These are phyloP conservation scores for Alternaria angustiovoidea DNA, from an alignment of 2,329 filamentous ascomycete species.

Conservation along the genomic window DNA sequence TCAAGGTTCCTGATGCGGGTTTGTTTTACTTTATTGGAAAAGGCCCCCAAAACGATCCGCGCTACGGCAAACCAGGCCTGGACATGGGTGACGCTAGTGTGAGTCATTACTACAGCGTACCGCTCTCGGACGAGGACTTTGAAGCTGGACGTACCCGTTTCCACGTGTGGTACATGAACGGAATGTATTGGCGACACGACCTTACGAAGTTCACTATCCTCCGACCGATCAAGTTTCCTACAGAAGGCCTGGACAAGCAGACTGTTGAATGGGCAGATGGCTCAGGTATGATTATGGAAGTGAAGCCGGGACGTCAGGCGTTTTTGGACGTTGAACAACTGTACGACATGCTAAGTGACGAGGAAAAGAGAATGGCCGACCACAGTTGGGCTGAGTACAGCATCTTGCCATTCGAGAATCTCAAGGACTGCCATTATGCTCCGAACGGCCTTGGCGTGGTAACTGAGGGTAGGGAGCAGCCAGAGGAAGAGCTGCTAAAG, in stretches of 20 bases:
- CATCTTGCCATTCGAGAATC: not conserved
- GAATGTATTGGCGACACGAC: not conserved
- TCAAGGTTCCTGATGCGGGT: constrained; percentile 1
- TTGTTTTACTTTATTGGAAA: constrained; percentile 2
- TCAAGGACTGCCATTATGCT: not conserved
- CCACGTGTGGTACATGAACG: not conserved
- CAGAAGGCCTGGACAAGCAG: not conserved
- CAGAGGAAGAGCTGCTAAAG: not conserved
- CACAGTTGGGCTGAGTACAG: constrained; percentile 3
- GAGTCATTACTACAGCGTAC: not conserved
- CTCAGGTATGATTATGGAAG: not conserved
- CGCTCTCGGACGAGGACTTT: constrained; percentile 1
- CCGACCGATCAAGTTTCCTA: not conserved
- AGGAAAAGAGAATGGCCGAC: not conserved
- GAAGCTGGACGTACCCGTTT: constrained; percentile 4
- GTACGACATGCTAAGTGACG: constrained; percentile 3
- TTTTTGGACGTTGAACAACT: not conserved
- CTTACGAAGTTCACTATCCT: not conserved
- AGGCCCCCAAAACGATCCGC: not conserved
- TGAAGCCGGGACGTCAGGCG: not conserved
- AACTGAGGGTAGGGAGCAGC: not conserved
- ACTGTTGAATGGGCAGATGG: constrained; percentile 4
- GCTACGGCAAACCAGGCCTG: not conserved
- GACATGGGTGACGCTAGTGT: not conserved
- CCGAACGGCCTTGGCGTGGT: constrained; percentile 1